phyloP scores from a whole-genome alignment of 1,284 basidiomycete species.

The Moesziomyces sp. region DNA sequence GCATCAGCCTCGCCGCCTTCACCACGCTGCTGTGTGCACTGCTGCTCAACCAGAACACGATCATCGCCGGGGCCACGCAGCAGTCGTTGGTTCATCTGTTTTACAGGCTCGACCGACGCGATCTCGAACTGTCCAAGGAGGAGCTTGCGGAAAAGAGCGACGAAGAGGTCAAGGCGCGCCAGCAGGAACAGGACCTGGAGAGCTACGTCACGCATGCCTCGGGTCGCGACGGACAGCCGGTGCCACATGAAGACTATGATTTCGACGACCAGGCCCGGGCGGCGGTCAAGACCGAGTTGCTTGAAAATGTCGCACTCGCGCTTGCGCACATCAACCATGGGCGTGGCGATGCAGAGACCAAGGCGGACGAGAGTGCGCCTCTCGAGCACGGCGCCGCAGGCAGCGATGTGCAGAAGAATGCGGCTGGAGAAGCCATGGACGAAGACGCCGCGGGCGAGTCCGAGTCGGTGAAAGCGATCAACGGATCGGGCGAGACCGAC shows the following conservation, averaged over 20 bases:
- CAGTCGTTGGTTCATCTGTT: slow-evolving; percentile 82
- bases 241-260: slow-evolving; percentile 58
- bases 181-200: slow-evolving; percentile 35
- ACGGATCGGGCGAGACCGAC: not conserved
- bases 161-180: slow-evolving; percentile 19
- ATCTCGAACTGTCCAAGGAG: slow-evolving; percentile 34
- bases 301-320: slow-evolving; percentile 64
- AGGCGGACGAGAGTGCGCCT: slow-evolving; percentile 1
- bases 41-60: slow-evolving; percentile 81
- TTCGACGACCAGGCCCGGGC: slow-evolving; percentile 52
- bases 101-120: slow-evolving; percentile 69
- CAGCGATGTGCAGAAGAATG: not conserved
- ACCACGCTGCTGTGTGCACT: slow-evolving; percentile 90
- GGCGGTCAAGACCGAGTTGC: slow-evolving; percentile 58
- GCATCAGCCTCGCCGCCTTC: slow-evolving; percentile 83
- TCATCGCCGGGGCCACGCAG: slow-evolving; percentile 80
- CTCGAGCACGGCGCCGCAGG: not conserved
- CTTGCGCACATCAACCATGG: slow-evolving; percentile 51
- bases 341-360: slow-evolving; percentile 6
- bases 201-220: slow-evolving; percentile 56
- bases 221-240: slow-evolving; percentile 60
- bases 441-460: slow-evolving; percentile 17
- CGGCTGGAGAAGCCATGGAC: slow-evolving; percentile 28
- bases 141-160: slow-evolving; percentile 29
- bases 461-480: not conserved